Evolutionary conservation across 2,329 filamentous ascomycete species (phyloP), one percentile per base, ranked within the genome.

Genomic region (Monilinia fructicola): DNA sequence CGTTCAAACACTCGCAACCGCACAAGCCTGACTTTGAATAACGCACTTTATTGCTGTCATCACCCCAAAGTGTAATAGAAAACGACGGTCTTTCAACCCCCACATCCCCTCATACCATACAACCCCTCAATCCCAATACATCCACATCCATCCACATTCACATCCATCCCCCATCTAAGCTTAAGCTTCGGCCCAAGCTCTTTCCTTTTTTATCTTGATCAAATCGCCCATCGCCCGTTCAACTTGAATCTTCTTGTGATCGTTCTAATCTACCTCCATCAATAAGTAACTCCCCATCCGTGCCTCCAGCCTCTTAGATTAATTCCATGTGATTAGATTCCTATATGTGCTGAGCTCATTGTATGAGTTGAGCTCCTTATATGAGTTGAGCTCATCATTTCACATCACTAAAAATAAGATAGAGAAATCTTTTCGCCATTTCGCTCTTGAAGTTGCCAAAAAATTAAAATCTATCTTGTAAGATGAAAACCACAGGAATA

Each of bases 211-310:
- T 35, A 52, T 62, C 35, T 40, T 38, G 40, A 31, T 61, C 44
- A 38, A 50, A 23, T 28, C 31, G 14, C 46, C 46, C 59, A 40
- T 62, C 46, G 46, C n/a, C 44, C 59, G 59, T 62, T 31, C 59
- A 50, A 61, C 58, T 61, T 21, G 16, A 18, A 50, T 61, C 46
- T 52, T 53, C 46, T 62, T 31, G 21, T 52, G 21, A 23, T 38
- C 26, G 11, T 59, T 69, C 68, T 69, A n/a, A 40, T 69, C 71
- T 71, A 74, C 73, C 72, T 73, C 71, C 72, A 68, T 69, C 70
- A 67, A 69, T 73, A 69, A 68, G 69, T 67, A 71, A 72, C 67
- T 70, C 65, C 68, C 71, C 68, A 72, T 71, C 31, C 42, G 54
- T 63, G 40, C 42, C 48, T 65, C 62, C 35, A 65, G 62, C 62